Evolutionary conservation across 116 monocot species (phyloP).

Genomic region (Trichopus zeylanicus): DNA sequence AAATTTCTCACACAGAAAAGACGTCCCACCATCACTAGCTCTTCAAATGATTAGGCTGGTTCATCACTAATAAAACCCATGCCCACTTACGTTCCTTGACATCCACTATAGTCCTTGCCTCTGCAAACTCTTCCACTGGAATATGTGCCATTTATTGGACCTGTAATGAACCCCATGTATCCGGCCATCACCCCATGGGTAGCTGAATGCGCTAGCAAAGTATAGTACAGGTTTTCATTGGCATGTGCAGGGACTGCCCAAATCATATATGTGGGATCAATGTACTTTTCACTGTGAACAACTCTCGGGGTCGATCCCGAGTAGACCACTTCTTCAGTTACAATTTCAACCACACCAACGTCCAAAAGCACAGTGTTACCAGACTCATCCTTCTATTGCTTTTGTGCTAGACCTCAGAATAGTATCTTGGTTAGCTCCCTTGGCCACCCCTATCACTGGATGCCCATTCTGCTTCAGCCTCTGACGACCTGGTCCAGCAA

Average conservation of each 20-base stretch:
- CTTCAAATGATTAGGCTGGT: slow-evolving; percentile 59
- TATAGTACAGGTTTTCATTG: slow-evolving; percentile 69
- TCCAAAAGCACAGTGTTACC: slow-evolving; percentile 59
- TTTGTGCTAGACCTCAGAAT: slow-evolving; percentile 31
- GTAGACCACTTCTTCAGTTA: slow-evolving; percentile 74
- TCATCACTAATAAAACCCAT: slow-evolving; percentile 79
- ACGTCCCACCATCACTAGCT: background rate
- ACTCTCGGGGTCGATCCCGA: slow-evolving; percentile 42
- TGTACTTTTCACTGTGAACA: slow-evolving; percentile 77
- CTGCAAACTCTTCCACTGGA: slow-evolving; percentile 66
- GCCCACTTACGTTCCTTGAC: slow-evolving; percentile 77
- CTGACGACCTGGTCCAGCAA: slow-evolving; percentile 55
- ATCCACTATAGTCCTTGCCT: slow-evolving; percentile 45
- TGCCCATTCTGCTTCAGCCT: slow-evolving; percentile 53
- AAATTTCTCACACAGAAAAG: background rate
- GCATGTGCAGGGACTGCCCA: slow-evolving; percentile 80
- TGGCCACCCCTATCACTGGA: slow-evolving; percentile 60
- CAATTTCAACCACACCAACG: slow-evolving; percentile 58
- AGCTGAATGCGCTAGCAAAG: slow-evolving; percentile 74
- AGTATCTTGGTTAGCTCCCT: slow-evolving; percentile 59
- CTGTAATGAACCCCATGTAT: slow-evolving; percentile 75
- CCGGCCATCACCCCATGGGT: slow-evolving; percentile 87
- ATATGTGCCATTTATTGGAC: slow-evolving; percentile 78
- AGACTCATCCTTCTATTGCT: slow-evolving; percentile 49
- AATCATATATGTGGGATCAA: slow-evolving; percentile 92